Conservation (phyloP, 202 grass and related monocot genomes). For the Panicum hallii region DNA sequence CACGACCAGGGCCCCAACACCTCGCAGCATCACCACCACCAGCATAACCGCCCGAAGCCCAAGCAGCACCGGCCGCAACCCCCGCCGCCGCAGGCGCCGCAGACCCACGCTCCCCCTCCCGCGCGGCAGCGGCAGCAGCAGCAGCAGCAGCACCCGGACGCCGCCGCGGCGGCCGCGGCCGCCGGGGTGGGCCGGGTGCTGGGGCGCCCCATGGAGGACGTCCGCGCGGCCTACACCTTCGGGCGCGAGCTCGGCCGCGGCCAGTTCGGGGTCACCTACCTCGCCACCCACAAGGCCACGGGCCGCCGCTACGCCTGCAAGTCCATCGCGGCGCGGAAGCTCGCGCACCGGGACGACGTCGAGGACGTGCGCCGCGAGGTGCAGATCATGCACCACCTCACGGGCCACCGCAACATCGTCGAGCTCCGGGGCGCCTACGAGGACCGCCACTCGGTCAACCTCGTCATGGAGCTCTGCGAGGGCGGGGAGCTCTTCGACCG, state of each 20-base stretch:
- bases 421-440: slow-evolving; percentile 81
- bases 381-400: slow-evolving; percentile 98
- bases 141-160: neutral
- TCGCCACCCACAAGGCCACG: slow-evolving; percentile 65
- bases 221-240: slow-evolving; percentile 74
- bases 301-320: slow-evolving; percentile 73
- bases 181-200: slow-evolving; percentile 55
- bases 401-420: slow-evolving; percentile 89
- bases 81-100: neutral
- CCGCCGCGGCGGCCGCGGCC: neutral
- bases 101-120: neutral
- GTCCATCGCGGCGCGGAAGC: slow-evolving; percentile 83
- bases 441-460: slow-evolving; percentile 92
- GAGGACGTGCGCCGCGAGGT: slow-evolving; percentile 89
- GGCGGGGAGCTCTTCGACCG: slow-evolving; percentile 97
- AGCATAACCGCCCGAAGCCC: slow-evolving; percentile 8
- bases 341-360: slow-evolving; percentile 69
- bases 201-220: slow-evolving; percentile 75
- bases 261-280: slow-evolving; percentile 91
- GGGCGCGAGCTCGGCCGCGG: slow-evolving; percentile 74
- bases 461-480: slow-evolving; percentile 97
- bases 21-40: neutral
- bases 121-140: neutral
- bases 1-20: neutral
- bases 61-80: neutral